Base-by-base conservation (phyloP, 1,139 yeast species). In the Sugiyamaella pinicola region DNA sequence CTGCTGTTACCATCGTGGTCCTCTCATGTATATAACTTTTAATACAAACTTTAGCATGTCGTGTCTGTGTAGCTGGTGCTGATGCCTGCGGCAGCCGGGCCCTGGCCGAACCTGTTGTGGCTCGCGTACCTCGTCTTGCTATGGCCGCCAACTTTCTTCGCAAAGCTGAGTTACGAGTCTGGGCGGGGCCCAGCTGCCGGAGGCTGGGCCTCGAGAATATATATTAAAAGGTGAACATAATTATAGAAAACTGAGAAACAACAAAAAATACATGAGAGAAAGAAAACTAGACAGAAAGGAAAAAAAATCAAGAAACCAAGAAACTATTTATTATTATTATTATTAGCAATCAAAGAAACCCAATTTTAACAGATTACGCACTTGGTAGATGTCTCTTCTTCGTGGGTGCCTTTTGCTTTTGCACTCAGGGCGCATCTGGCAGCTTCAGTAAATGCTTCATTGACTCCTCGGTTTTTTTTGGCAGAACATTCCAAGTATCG, bases 401-500 rank as follows among this genome's bases (percentile, higher is more conserved):
- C 76, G 17, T 75, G 77, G 43, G 86, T 85, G 53, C 93, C 93
- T 65, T 84, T 87, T 49, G 96, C 89, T 65, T 84, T 87, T 13
- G 96, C 96, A 60, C 88, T 85, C 63, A 93, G 78, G 4, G 97
- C 98, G 68, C 96, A 90, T 70, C 98, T 82, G 8, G 97, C 96
- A 45, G 97, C 97, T 71, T 91, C 97, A 1, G 96, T 88, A 69
- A 91, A 91, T 4, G 96, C 97, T 71, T 91, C 98, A 66, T 93
- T 90, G 26, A 91, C 98, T 60, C 98, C 98, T 67, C 95, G 80
- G 70, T 89, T 90, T 69, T 85, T 85, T 74, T 90, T 90, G 10
- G 98, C 97, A 29, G 96, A 87, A 72, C 55, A 91, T 70, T 91
- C 98, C 68, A 89, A 76, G 67, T 88, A 88, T 63, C 95, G 80